Base-by-base conservation (phyloP, 176 grass and related monocot genomes). In the Carex parvula region DNA sequence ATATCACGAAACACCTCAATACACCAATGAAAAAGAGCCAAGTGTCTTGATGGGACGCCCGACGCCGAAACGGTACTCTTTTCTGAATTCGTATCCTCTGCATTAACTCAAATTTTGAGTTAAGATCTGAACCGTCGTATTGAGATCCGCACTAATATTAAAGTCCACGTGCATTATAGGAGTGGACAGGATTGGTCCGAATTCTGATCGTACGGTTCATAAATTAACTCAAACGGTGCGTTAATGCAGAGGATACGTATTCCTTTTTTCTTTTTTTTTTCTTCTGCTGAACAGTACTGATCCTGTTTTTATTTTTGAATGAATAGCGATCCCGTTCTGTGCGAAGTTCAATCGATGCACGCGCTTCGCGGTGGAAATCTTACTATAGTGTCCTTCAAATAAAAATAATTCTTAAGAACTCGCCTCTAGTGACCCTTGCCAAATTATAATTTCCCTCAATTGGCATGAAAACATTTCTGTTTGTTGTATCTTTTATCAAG, bases 361-460 rank as follows among this genome's bases (percentile, higher is more conserved):
- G 77, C 77, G 77, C 77, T 60, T 80, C 32, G 54, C 57, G 57
- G 77, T 60, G 10, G 17, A 0, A 59, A 59, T 80, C 70, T 80
- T 80, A 80, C 57, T 39, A 21, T 30, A 4, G 7, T n/a, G 14
- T 50, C 77, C 77, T 60, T 10, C 4, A 60, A 39, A 22, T 24
- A n/a, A 29, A 26, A 75, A 74, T 4, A 21, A 73, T 65, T 65
- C 9, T 30, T 8, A 15, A 32, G 7, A 33, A 21, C 11, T 50
- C 10, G 9, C 16, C 7, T 16, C 8, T 44, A 70, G 3, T 8
- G 4, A 42, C 16, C 32, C 67, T 70, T 42, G 14, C 16, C 7
- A 20, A 70, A 42, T 70, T 70, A 42, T 69, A 69, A 62, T 61
- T 8, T 60, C 2, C 6, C 17, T 20, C 1, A 18, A 18, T 60